Evolutionary conservation across 169 alveolate species (phyloP).

Genomic region (Ichthyophthirius multifiliis): DNA sequence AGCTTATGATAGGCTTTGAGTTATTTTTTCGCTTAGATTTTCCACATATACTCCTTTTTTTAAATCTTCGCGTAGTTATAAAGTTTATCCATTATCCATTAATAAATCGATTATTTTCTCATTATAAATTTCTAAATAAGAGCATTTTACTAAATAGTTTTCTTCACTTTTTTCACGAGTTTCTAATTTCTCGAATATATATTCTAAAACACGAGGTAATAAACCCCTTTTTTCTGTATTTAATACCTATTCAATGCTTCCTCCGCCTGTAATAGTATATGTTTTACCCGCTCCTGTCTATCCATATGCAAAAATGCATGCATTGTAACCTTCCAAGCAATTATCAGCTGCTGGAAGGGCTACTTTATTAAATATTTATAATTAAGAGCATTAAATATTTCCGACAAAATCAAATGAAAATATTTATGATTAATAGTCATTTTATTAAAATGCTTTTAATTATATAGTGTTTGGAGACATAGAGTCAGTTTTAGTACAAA

Average conservation of each 20-base stretch:
- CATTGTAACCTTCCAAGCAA: slow-evolving; percentile 51
- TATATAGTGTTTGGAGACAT: neutral
- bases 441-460: neutral
- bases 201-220: slow-evolving; percentile 59
- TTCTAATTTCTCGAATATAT: slow-evolving; percentile 37
- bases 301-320: slow-evolving; percentile 65
- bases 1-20: slow-evolving; percentile 53
- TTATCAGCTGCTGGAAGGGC: slow-evolving; percentile 29
- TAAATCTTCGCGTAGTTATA: slow-evolving; percentile 71
- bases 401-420: slow-evolving; percentile 39
- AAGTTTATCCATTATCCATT: slow-evolving; percentile 52
- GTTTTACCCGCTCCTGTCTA: slow-evolving; percentile 76
- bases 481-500: slow-evolving; percentile 12
- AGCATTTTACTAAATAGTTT: slow-evolving; percentile 57
- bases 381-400: slow-evolving; percentile 14
- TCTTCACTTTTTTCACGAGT: slow-evolving; percentile 15
- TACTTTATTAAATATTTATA: slow-evolving; percentile 20
- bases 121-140: slow-evolving; percentile 84
- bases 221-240: slow-evolving; percentile 41
- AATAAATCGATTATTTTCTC: slow-evolving; percentile 84
- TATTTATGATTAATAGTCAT: slow-evolving; percentile 23
- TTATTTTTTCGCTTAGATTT: slow-evolving; percentile 66
- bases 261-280: slow-evolving; percentile 63
- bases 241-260: slow-evolving; percentile 3
- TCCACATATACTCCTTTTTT: slow-evolving; percentile 85